A percentile compares a stretch with the other conserved stretches of the same genome.
Conservation (phyloP, 1,284 basidiomycete species). For the Tylopilus orsonianus region DNA sequence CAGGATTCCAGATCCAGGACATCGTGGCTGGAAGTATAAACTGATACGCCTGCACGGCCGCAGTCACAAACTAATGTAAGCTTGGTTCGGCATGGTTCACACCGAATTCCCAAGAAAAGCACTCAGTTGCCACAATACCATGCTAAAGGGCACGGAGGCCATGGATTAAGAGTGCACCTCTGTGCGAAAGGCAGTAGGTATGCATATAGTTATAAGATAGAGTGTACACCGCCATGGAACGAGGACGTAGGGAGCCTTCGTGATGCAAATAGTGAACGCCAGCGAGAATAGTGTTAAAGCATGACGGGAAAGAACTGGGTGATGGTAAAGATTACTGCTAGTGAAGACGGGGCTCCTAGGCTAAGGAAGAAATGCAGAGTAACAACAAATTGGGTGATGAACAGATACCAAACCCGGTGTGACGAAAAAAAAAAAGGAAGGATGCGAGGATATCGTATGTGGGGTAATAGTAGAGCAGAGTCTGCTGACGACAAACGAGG, state of each 20-base stretch:
- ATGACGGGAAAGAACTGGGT: constrained; percentile 28
- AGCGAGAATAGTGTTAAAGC: constrained; percentile 28
- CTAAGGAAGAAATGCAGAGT: constrained; percentile 23
- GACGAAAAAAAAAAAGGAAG: constrained; percentile 12
- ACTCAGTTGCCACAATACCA: too few relatives aligned
- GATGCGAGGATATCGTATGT: constrained; percentile 33
- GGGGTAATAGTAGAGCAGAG: constrained; percentile 24
- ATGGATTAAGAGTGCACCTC: constrained; percentile 36
- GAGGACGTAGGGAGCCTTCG: constrained; percentile 23
- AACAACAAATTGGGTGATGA: constrained; percentile 26
- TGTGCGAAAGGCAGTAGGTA: constrained; percentile 36
- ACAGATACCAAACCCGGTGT: constrained; percentile 25
- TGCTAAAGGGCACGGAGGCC: constrained; percentile 25
- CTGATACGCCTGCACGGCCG: not conserved
- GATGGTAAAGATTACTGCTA: constrained; percentile 34
- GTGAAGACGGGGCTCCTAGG: constrained; percentile 22
- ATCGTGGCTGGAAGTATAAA: constrained; percentile 13
- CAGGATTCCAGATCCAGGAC: constrained; percentile 35
- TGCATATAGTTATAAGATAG: constrained; percentile 37
- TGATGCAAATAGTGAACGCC: constrained; percentile 29
- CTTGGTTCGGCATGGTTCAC: not conserved
- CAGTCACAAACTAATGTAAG: too few relatives aligned
- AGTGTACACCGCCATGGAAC: constrained; percentile 34
- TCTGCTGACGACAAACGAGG: constrained; percentile 17
- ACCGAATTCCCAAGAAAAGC: not conserved